These are phyloP conservation scores for Pythium aristosporum DNA, from an alignment of 352 stramenopile species.

Conservation along the genomic window DNA sequence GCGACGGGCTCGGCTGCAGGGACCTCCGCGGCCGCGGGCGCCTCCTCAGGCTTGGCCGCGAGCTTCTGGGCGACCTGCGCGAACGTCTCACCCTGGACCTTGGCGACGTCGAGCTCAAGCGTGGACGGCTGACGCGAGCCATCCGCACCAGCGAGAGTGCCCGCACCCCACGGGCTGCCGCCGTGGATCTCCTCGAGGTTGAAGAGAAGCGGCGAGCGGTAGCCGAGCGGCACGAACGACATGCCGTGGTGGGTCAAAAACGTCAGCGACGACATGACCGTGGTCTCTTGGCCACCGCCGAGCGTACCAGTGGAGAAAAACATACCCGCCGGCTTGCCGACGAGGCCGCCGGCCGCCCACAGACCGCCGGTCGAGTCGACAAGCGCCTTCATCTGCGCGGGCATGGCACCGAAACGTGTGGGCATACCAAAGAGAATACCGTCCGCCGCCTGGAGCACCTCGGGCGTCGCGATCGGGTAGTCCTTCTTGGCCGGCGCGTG, in stretches of 20 bases:
- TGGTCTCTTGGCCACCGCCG: slow-evolving; percentile 50
- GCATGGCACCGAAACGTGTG: slow-evolving; percentile 79
- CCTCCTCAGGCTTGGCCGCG: slow-evolving; percentile 20
- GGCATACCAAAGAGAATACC: slow-evolving; percentile 85
- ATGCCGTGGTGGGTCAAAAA: slow-evolving; percentile 90
- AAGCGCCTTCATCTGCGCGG: slow-evolving; percentile 89
- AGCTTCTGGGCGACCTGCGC: slow-evolving; percentile 85
- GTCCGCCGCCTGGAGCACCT: slow-evolving; percentile 59
- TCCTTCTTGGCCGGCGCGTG: slow-evolving; percentile 59
- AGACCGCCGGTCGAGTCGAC: slow-evolving; percentile 83
- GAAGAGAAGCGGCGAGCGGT: slow-evolving; percentile 61
- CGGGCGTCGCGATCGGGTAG: slow-evolving; percentile 49
- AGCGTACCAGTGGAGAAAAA: slow-evolving; percentile 67
- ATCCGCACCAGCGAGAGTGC: slow-evolving; percentile 81
- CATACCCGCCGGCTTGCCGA: slow-evolving; percentile 85
- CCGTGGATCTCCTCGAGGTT: slow-evolving; percentile 17
- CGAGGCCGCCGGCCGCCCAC: slow-evolving; percentile 77
- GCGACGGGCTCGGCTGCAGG: no score
- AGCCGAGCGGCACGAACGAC: slow-evolving; percentile 88
- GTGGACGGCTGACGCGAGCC: slow-evolving; percentile 77
- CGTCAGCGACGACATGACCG: slow-evolving; percentile 71
- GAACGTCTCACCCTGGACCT: slow-evolving; percentile 85
- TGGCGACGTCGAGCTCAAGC: slow-evolving; percentile 75
- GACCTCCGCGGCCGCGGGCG: no score
- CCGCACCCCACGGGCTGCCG: slow-evolving; percentile 33